Evolutionary conservation across 2,329 filamentous ascomycete species (phyloP).

Genomic region (Epichloe festucae): DNA sequence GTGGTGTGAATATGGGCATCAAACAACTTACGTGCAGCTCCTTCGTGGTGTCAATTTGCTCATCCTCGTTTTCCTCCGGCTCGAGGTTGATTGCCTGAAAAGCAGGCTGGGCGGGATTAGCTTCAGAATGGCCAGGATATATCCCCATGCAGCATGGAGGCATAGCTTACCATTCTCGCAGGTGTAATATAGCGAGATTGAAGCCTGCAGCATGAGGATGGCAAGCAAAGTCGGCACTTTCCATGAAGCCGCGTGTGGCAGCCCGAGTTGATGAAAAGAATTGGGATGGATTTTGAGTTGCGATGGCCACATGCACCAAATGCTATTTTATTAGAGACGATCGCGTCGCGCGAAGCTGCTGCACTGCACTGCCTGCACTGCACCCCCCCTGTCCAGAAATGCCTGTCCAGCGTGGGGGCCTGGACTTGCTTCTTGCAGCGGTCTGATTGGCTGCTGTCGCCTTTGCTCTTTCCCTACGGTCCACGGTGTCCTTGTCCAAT

Average conservation of each 20-base stretch:
- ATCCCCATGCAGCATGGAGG: background rate
- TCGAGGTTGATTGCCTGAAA: constrained; percentile 91
- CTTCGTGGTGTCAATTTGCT: constrained; percentile 88
- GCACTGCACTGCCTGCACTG: background rate
- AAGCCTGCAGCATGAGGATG: background rate
- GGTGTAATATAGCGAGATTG: background rate
- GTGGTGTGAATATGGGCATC: background rate
- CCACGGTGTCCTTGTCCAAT: no score
- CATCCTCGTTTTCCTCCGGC: constrained; percentile 77
- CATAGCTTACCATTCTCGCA: background rate
- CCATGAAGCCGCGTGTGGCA: background rate
- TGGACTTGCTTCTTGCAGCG: no score
- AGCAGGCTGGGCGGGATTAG: constrained; percentile 34
- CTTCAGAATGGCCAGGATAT: background rate
- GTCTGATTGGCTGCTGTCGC: no score
- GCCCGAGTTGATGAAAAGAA: background rate
- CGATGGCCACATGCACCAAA: background rate
- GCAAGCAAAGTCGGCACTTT: background rate
- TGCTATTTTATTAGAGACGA: background rate
- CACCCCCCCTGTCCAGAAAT: background rate
- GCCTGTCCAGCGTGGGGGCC: no score
- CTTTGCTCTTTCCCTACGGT: no score
- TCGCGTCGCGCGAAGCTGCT: background rate
- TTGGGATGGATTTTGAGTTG: background rate
- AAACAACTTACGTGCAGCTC: constrained; percentile 57